Conservation (phyloP, 306 rosid species). For the Cucurbita argyrosperma region DNA sequence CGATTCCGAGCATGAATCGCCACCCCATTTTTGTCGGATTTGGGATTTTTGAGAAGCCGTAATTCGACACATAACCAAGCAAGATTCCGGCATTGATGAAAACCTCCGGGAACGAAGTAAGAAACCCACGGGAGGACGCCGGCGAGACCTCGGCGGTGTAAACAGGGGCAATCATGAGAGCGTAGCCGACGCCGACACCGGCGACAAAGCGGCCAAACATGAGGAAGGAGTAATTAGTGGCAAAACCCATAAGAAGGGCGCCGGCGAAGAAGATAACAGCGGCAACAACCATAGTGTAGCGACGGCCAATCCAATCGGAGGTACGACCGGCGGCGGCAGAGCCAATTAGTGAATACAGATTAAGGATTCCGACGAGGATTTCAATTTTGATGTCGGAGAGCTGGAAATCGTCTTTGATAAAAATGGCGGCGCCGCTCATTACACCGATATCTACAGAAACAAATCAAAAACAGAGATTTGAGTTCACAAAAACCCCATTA, state of each 20-base stretch:
- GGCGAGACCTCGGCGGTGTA: constrained; percentile 5
- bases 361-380: constrained; percentile 10
- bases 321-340: constrained; percentile 1
- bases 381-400: constrained; percentile 1
- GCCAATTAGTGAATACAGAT: constrained; percentile 4
- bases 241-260: not conserved
- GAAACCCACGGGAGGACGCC: not conserved
- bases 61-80: constrained; percentile 38
- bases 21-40: constrained; percentile 19
- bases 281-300: not conserved
- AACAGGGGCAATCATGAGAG: not conserved
- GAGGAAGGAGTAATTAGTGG: not conserved
- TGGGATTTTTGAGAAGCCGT: constrained; percentile 33
- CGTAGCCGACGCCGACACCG: not conserved
- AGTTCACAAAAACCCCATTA: not conserved
- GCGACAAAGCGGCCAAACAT: constrained; percentile 4
- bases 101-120: constrained; percentile 11
- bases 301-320: constrained; percentile 2
- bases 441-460: constrained; percentile 4
- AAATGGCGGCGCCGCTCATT: constrained; percentile 9
- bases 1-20: constrained; percentile 57
- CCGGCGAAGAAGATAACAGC: constrained; percentile 3
- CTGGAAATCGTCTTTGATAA: not conserved
- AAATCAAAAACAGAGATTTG: too few species aligned
- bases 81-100: constrained; percentile 42